These are phyloP conservation scores for Pseudogymnoascus sp. DNA, from an alignment of 2,329 filamentous ascomycete species.

Conservation along the genomic window DNA sequence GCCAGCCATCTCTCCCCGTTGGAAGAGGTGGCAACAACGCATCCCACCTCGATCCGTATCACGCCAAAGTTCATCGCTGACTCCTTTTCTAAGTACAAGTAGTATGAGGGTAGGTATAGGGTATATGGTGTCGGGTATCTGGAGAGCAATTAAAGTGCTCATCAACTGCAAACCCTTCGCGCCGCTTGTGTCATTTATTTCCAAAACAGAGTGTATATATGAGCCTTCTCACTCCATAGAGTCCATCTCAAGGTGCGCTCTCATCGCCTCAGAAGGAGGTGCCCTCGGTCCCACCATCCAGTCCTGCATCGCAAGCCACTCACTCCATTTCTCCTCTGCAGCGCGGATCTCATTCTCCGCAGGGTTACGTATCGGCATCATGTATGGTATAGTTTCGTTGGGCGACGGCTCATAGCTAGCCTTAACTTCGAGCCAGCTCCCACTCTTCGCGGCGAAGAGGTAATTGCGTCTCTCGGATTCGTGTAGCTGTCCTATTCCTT, in stretches of 20 bases:
- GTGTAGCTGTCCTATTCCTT: conserved; percentile 74
- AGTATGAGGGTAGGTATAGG: background rate
- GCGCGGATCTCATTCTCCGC: conserved; percentile 72
- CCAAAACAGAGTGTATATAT: background rate
- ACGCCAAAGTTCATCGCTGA: background rate
- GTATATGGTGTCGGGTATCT: background rate
- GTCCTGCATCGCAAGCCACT: conserved; percentile 95
- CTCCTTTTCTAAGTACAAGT: background rate
- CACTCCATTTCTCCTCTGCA: conserved; percentile 82
- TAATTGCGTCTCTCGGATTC: conserved; percentile 91
- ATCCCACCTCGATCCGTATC: background rate
- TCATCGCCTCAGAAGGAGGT: conserved; percentile 33
- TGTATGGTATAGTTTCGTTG: conserved; percentile 78
- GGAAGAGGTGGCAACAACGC: background rate
- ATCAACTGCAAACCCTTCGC: background rate
- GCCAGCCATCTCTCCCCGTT: background rate
- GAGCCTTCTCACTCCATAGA: background rate
- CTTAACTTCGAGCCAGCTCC: conserved; percentile 84
- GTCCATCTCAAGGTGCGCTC: background rate
- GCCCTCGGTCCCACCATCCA: conserved; percentile 92
- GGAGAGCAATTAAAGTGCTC: background rate
- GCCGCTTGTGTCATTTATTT: background rate
- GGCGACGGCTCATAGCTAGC: conserved; percentile 81
- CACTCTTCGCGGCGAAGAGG: conserved; percentile 89
- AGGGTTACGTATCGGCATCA: conserved; percentile 72